Base-by-base conservation (phyloP, 305 asterid species). In the Fraxinus greggii region DNA sequence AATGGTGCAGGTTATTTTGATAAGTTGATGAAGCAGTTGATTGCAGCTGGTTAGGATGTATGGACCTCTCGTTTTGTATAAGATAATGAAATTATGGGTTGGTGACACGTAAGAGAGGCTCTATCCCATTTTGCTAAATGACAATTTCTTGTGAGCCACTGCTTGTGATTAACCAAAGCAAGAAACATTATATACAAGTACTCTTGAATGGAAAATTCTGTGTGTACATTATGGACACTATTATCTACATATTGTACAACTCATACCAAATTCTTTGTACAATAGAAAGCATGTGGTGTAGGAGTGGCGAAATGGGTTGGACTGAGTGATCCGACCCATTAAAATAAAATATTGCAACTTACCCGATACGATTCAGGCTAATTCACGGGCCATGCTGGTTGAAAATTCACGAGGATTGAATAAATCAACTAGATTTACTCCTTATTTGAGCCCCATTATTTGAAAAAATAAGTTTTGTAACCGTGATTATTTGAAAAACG, bases 51-150 rank as follows among this genome's bases (percentile, higher is more conserved):
- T 28, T 6, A 67, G 69, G 76, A 5, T 45, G 48, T 80, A 10
- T 70, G 61, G 76, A 79, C 91, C 91, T 88, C 89, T 81, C 91
- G 17, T 86, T 86, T 80, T 72, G 67, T 5, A 80, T 21, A 28
- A 51, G 91, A 88, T 88, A 86, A 88, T 83, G 87, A 4, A 67
- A 73, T 24, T 67, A 54, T 79, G 36, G 78, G 9, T 32, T 80
- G 67, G 78, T 13, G 85, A 76, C 87, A 84, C 89, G 89, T 84
- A 45, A 65, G 36, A 8, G 23, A 19, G 51, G 77, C 29, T 59
- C 86, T 88, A 88, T 86, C 89, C 35, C 72, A 79, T 80, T 56
- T n/a, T n/a, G 78, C 82, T 78, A 82, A 5, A 67, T 0, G 83
- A 82, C 85, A 79, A 79, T 35, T 54, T 74, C 17, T 5, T 76